Conservation (phyloP, 345 rosid species). For the sweet orange (Citrus sinensis) region DVS_A1.0 CM039161.1:5760501-5761000, state of each 20-base stretch:
- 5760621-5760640: slow-evolving; percentile 9
- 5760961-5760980: background rate
- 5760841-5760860: background rate
- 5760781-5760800: background rate
- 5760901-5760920: background rate
- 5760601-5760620: slow-evolving; percentile 24
- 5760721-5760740: background rate
- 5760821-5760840: background rate
- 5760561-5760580: slow-evolving; percentile 16
- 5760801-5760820: background rate
- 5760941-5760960: background rate
- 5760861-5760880: background rate
- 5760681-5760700: background rate
- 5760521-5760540: slow-evolving; percentile 19
- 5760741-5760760: background rate
- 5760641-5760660: slow-evolving; percentile 40
- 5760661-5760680: background rate
- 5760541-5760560: slow-evolving; percentile 24
- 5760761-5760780: background rate
- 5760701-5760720: background rate
- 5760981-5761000: background rate
- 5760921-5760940: background rate
- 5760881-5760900: background rate
- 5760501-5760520: slow-evolving; percentile 18
- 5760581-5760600: slow-evolving; percentile 14